Evolutionary conservation across 192 early-diverging fungal genomes (phyloP), one percentile per base, ranked within the genome.

Genomic region (Mortierella alpina): DNA sequence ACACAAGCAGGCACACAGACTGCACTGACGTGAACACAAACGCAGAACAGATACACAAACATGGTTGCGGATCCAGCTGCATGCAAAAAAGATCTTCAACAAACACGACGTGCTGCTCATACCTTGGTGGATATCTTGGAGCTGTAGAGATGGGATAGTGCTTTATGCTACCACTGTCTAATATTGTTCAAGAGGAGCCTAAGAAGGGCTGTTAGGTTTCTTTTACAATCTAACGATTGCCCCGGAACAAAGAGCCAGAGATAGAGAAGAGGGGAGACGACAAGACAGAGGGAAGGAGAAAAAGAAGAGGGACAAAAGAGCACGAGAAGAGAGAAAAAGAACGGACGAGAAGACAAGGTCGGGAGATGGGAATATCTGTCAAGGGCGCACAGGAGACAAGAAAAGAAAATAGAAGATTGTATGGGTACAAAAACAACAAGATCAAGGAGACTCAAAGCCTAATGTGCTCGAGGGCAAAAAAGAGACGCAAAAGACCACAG

Each of bases 231-330:
- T 31, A 31, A 31, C 31, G 31, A 31, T 31, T 31, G 31, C 3
- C 31, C 31, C 31, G 31, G 59, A 13, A 7, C 39, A 39, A 17
- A 60, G 14, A 14, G 7, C 17, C 5, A 17, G 15, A 39, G 57
- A 40, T 23, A 59, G 14, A 59, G 14, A 23, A 13, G 14, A 59
- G n/a, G 41, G n/a, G 41, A 60, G 41, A 23, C 4, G n/a, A 44
- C 13, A 50, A 69, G 22, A 45, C 5, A 58, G 49, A 22, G 7
- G n/a, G 22, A 17, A 61, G 41, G 20, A 22, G 12, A 22, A 61
- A 51, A 17, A 56, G 52, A 20, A 50, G 23, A 39, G 42, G 11
- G 17, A 56, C 44, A 65, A 65, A 65, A 65, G 41, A 65, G 45
- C 39, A 40, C 13, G 46, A 11, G 12, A 53, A 10, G 22, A 48